Conservation (phyloP, 2,329 filamentous ascomycete species). For the Penicillium sp. region DNA sequence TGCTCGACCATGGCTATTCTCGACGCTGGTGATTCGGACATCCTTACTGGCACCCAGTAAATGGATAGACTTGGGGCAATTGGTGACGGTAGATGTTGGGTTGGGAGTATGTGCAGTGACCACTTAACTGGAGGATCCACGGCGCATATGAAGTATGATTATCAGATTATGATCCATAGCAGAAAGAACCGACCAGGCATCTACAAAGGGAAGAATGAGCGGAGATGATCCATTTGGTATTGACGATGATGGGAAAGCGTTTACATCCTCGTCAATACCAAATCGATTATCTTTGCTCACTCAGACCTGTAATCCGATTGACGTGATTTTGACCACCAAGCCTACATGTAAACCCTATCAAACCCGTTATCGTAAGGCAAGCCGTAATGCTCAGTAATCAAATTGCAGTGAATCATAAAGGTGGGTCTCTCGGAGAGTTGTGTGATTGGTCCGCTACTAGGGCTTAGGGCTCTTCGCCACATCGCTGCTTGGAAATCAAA, state of each 20-base stretch:
- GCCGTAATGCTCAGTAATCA: not conserved
- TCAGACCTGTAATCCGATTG: not conserved
- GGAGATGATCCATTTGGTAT: no score
- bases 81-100: slow-evolving; percentile 2
- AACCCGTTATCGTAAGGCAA: not conserved
- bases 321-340: not conserved
- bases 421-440: slow-evolving; percentile 13
- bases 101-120: slow-evolving; percentile 9
- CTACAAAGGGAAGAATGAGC: not conserved
- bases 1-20: slow-evolving; percentile 97
- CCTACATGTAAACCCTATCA: not conserved
- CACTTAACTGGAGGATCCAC: slow-evolving; percentile 3
- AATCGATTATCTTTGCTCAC: no score
- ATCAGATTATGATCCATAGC: slow-evolving; percentile 7
- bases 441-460: slow-evolving; percentile 35
- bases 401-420: not conserved
- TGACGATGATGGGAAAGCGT: no score
- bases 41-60: slow-evolving; percentile 59
- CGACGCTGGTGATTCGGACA: slow-evolving; percentile 97
- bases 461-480: slow-evolving; percentile 46
- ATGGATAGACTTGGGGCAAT: slow-evolving; percentile 2
- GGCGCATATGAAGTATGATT: slow-evolving; percentile 6
- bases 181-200: slow-evolving; percentile 5
- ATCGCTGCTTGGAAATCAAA: slow-evolving; percentile 46
- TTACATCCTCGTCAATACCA: no score